A percentile compares a stretch with the other conserved stretches of the same genome.
These are phyloP conservation scores for Aspergillus fructus DNA, from an alignment of 2,329 filamentous ascomycete species.

Conservation along the genomic window DNA sequence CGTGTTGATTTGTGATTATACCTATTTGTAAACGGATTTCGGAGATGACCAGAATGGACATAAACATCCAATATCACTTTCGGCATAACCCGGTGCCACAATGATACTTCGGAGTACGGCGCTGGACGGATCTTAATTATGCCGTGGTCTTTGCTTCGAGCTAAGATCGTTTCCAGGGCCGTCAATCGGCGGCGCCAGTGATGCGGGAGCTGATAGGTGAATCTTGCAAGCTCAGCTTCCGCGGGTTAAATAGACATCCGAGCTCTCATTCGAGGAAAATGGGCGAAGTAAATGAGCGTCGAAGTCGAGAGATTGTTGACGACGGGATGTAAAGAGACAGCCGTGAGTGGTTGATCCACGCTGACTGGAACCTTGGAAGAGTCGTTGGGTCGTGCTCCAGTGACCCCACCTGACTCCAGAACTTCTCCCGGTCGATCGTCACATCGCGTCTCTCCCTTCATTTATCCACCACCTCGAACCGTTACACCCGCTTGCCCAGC, in stretches of 20 bases:
- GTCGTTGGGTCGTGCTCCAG: neutral
- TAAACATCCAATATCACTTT: too few relatives aligned
- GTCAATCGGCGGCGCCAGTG: neutral
- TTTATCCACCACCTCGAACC: conserved; percentile 1
- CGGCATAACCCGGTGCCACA: neutral
- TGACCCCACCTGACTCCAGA: neutral
- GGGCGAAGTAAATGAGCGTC: neutral
- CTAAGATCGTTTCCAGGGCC: conserved; percentile 4
- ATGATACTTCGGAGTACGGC: neutral
- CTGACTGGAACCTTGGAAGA: neutral
- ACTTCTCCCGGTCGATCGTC: neutral
- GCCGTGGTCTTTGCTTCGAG: conserved; percentile 5
- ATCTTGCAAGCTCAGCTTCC: neutral
- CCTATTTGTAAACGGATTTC: neutral
- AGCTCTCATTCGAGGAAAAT: neutral
- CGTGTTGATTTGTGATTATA: neutral
- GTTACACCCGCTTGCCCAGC: neutral
- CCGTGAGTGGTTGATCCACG: neutral
- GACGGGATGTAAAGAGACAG: neutral
- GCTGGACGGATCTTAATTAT: neutral
- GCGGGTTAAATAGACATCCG: neutral
- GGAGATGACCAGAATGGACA: neutral
- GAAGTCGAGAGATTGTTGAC: too few relatives aligned
- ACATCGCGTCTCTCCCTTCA: neutral
- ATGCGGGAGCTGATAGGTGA: conserved; percentile 2